phyloP scores from a whole-genome alignment of 2,329 filamentous ascomycete species.

The Pseudogymnoascus verrucosus region DNA sequence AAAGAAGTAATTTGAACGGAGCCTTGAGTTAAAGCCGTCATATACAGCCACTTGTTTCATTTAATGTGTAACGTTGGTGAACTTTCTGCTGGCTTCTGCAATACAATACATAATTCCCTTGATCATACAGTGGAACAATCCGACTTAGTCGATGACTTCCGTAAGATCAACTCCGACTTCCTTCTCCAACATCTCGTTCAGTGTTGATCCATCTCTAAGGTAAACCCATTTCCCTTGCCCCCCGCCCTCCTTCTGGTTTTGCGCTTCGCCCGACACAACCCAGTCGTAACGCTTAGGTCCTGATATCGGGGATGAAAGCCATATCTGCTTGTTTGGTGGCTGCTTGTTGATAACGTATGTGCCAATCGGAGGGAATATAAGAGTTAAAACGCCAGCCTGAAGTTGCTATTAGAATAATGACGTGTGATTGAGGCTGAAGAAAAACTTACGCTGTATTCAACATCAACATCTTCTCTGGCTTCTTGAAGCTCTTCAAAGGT shows the following conservation, averaged over 20 bases:
- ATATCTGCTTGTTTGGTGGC: constrained; percentile 94
- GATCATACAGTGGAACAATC: not conserved
- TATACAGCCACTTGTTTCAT: not conserved
- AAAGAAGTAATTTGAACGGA: not conserved
- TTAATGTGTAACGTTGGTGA: not conserved
- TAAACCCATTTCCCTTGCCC: constrained; percentile 78
- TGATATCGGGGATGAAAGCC: constrained; percentile 84
- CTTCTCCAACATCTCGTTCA: constrained; percentile 63
- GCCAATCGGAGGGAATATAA: constrained; percentile 61
- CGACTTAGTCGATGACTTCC: not conserved
- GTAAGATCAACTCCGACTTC: constrained; percentile 65
- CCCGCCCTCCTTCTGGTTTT: constrained; percentile 72
- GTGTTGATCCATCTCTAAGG: constrained; percentile 67
- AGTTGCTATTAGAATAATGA: constrained; percentile 12
- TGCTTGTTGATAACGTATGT: constrained; percentile 98
- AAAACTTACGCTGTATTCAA: constrained; percentile 73
- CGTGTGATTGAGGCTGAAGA: constrained; percentile 7
- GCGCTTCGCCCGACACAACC: constrained; percentile 63
- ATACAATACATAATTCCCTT: constrained; percentile 1
- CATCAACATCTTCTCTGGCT: constrained; percentile 65
- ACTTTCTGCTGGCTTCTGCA: not conserved
- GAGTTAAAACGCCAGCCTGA: constrained; percentile 77
- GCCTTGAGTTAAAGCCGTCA: not conserved
- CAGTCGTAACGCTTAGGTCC: constrained; percentile 95
- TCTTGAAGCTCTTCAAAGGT: constrained; percentile 71